Conservation (phyloP, 345 rosid species). For the Eucalyptus virginea region DNA sequence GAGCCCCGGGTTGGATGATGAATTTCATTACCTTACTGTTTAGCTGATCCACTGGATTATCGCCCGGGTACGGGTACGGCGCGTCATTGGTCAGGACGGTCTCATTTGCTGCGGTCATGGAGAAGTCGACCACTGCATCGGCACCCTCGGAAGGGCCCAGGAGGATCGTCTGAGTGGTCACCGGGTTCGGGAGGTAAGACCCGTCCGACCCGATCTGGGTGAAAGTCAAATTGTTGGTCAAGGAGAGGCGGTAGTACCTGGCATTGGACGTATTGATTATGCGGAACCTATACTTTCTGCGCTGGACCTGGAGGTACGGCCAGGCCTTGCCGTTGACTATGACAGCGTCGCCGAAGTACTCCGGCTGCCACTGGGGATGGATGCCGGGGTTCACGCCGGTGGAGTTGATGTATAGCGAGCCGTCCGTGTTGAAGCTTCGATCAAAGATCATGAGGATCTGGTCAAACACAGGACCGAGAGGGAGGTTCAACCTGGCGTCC, state of each 20-base stretch:
- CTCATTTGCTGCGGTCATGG: slow-evolving; percentile 17
- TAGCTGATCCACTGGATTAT: slow-evolving; percentile 39
- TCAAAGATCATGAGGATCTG: slow-evolving; percentile 51
- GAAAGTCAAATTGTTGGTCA: slow-evolving; percentile 54
- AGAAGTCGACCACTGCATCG: slow-evolving; percentile 64
- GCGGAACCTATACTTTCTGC: slow-evolving; percentile 64
- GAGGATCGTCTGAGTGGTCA: slow-evolving; percentile 19
- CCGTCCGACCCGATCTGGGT: slow-evolving; percentile 61
- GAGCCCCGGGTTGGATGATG: slow-evolving; percentile 5
- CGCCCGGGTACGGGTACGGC: slow-evolving; percentile 49
- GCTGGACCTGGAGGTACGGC: slow-evolving; percentile 54
- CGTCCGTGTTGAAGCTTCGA: slow-evolving; percentile 47
- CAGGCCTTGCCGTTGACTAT: slow-evolving; percentile 83
- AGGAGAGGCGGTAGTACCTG: slow-evolving; percentile 46
- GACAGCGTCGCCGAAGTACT: slow-evolving; percentile 64
- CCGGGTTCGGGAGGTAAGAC: slow-evolving; percentile 30
- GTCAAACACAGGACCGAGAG: slow-evolving; percentile 40
- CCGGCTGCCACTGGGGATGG: slow-evolving; percentile 94
- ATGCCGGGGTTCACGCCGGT: slow-evolving; percentile 66
- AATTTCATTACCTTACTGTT: slow-evolving; percentile 68
- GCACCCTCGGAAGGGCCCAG: slow-evolving; percentile 63
- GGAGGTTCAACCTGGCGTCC: slow-evolving; percentile 42
- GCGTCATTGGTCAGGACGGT: slow-evolving; percentile 42
- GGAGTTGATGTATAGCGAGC: slow-evolving; percentile 58
- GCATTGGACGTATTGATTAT: slow-evolving; percentile 74